Evolutionary conservation across 2,329 filamentous ascomycete genomes (phyloP), one percentile per base, ranked within the genome.

Genomic region (Aspergillus terreus): DNA sequence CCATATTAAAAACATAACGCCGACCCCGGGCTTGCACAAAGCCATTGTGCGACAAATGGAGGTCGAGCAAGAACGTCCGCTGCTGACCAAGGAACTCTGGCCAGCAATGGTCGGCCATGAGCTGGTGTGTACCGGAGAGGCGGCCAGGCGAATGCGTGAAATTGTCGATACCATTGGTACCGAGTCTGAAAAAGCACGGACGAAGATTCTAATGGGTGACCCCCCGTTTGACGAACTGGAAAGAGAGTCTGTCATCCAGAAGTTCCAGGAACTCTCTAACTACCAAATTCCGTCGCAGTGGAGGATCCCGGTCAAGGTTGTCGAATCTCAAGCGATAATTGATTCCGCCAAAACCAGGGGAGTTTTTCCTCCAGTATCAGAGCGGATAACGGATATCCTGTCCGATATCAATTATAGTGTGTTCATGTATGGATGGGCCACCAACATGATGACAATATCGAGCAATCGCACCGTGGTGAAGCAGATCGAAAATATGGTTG

Each of bases 341-440:
- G 57, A 66, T 7, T 46, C 58, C 4, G 68, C 55, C 11, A 63
- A 58, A 49, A 43, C 59, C 40, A 60, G 70, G 7, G 65, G 71
- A 11, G 72, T 67, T 11, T 68, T 84, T 6, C 81, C 79, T 19
- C 54, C 63, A 12, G 73, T 80, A 11, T 70, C 63, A 45, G 63
- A 60, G 38, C 72, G 62, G 58, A 77, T 78, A 47, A 74, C 64
- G 4, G 59, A 73, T 7, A 71, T 75, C 5, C 72, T 88, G 47
- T 83, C 80, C 0, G 69, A 76, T 11, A 82, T 88, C 51, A 90
- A 89, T 60, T 71, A 78, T 48, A 84, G 85, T 17, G 86, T 90
- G 7, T 89, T 91, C 63, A 73, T 87, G 47, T 84, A 84, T 62
- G 87, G 87, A 14, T 92, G 88, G 88, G 76, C 77, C 9, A 71